These are phyloP conservation scores for Alectoria sarmentosa DNA, from an alignment of 495 filamentous ascomycete genomes.

Conservation along the genomic window DNA sequence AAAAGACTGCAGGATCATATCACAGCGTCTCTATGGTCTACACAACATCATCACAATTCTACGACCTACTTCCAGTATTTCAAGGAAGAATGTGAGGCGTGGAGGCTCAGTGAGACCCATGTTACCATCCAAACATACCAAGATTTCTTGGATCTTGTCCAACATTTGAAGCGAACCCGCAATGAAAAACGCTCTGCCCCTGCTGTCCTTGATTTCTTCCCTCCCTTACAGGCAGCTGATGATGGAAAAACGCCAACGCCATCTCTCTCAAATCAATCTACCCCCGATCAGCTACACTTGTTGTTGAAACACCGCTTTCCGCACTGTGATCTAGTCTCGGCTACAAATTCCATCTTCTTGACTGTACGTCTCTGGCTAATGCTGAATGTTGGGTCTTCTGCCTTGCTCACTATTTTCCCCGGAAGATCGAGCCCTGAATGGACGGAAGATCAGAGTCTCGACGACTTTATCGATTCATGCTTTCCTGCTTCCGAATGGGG, in stretches of 20 bases:
- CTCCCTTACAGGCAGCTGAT: neutral
- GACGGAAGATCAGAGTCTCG: slow-evolving; percentile 1
- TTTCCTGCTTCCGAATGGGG: neutral
- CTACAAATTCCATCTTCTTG: slow-evolving; percentile 12
- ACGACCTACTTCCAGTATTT: slow-evolving; percentile 10
- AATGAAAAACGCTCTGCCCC: neutral
- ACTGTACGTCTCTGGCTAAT: slow-evolving; percentile 14
- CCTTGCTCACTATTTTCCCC: neutral
- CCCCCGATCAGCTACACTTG: neutral
- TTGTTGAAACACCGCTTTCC: neutral
- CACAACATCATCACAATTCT: neutral
- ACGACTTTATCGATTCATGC: neutral
- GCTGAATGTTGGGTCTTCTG: slow-evolving; percentile 8
- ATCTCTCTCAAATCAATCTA: neutral
- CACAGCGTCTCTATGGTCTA: neutral
- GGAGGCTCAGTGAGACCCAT: slow-evolving; percentile 3
- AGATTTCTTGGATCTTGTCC: slow-evolving; percentile 7
- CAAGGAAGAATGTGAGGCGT: slow-evolving; percentile 3
- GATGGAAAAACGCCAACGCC: neutral
- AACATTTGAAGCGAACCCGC: slow-evolving; percentile 3
- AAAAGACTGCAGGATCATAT: neutral
- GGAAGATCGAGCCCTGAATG: slow-evolving; percentile 10
- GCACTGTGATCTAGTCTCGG: neutral
- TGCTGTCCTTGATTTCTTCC: slow-evolving; percentile 8
- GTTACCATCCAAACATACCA: slow-evolving; percentile 10